Conservation (phyloP, 1,284 basidiomycete species). For the Golubevia sp. region DNA sequence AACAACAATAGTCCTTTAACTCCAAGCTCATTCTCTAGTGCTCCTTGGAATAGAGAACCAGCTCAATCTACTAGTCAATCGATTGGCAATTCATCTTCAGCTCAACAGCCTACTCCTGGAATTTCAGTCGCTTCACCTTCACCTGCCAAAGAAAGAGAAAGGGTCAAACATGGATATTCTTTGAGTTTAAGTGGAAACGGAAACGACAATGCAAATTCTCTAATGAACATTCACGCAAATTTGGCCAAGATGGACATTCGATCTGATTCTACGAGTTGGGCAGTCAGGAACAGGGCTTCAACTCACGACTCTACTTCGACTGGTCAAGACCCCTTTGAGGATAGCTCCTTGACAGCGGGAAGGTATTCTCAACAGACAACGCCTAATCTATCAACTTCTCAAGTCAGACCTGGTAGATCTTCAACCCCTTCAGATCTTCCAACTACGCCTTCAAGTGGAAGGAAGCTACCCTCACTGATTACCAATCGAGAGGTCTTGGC, state of each 20-base stretch:
- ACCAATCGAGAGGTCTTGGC: conserved; percentile 40
- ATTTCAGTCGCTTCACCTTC: conserved; percentile 25
- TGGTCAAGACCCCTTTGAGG: no score
- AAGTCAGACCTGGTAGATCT: background rate
- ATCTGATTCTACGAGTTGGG: no score
- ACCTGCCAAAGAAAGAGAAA: conserved; percentile 11
- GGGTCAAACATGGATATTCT: background rate
- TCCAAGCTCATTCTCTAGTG: background rate
- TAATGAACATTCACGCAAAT: conserved; percentile 13
- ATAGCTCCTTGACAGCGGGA: background rate
- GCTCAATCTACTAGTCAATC: conserved; percentile 9
- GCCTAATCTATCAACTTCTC: no score
- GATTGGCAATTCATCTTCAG: background rate
- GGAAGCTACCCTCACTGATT: conserved; percentile 38
- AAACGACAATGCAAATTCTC: conserved; percentile 13
- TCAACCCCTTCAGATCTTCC: conserved; percentile 5
- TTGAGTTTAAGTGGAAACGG: conserved; percentile 11
- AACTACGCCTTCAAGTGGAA: conserved; percentile 5
- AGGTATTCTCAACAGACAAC: no score
- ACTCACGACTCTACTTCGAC: background rate
- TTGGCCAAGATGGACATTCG: conserved; percentile 22
- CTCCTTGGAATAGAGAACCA: conserved; percentile 1
- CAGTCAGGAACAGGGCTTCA: background rate
- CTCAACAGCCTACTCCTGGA: conserved; percentile 20
- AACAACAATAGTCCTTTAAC: conserved; percentile 1